Evolutionary conservation across 2,329 filamentous ascomycete species (phyloP).

Genomic region (Hypoxylon sp.): DNA sequence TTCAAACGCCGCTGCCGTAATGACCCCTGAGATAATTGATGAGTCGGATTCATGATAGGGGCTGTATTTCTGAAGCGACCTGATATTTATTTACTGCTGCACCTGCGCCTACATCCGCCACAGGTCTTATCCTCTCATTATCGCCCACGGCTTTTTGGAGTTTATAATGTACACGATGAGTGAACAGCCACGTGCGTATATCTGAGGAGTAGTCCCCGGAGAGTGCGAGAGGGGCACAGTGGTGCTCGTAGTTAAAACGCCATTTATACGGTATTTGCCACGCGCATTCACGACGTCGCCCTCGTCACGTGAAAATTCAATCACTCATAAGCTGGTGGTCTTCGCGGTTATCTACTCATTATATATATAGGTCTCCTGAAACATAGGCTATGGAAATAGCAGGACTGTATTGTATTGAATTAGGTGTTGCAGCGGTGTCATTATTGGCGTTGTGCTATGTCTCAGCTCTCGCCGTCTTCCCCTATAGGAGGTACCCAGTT

Average conservation of each 20-base stretch:
- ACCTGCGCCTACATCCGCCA: conserved; percentile 59
- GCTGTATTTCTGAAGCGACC: neutral
- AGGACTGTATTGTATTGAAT: no score
- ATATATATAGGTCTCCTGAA: no score
- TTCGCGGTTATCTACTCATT: neutral
- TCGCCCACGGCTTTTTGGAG: conserved; percentile 33
- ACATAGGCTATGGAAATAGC: no score
- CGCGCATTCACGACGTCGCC: conserved; percentile 33
- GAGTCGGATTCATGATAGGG: neutral
- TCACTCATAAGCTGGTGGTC: neutral
- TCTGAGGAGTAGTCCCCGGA: neutral
- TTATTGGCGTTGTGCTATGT: neutral
- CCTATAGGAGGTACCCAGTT: no score
- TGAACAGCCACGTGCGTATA: neutral
- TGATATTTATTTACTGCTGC: conserved; percentile 54
- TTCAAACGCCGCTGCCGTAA: conserved; percentile 62
- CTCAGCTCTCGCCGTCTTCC: no score
- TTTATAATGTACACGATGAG: neutral
- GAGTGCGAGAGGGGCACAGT: conserved; percentile 25
- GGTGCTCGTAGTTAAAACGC: neutral
- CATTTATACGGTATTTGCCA: conserved; percentile 27
- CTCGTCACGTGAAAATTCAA: conserved; percentile 34
- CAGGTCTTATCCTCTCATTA: conserved; percentile 51
- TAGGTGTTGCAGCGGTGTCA: neutral
- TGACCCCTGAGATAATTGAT: conserved; percentile 53